Percentiles rank a stretch among this genome's conserved stretches.
Conservation (phyloP, 441 rosid species). For the Syzygium syzygioides region DNA sequence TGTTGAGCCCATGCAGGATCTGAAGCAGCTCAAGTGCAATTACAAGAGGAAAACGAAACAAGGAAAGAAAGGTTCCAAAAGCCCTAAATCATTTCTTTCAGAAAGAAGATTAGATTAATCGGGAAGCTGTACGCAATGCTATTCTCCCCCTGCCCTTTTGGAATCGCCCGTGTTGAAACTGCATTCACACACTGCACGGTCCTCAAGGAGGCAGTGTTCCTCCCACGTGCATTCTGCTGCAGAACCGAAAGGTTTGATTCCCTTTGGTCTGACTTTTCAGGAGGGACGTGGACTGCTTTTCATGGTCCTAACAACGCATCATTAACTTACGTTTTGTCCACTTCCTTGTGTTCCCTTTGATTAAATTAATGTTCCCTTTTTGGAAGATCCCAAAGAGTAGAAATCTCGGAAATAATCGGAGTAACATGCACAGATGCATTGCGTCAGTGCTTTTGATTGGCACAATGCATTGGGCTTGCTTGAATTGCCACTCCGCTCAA, state of each 20-base stretch:
- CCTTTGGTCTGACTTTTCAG: background rate
- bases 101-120: background rate
- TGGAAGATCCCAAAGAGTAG: background rate
- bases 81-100: background rate
- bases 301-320: background rate
- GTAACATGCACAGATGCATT: background rate
- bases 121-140: background rate
- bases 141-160: background rate
- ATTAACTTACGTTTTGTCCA: background rate
- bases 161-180: background rate
- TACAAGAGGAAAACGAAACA: background rate
- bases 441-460: background rate
- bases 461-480: background rate
- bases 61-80: background rate
- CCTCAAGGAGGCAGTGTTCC: background rate
- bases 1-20: background rate
- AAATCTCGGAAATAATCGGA: background rate
- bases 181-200: background rate
- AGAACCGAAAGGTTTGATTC: background rate
- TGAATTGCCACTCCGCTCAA: background rate
- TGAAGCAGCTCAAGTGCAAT: background rate
- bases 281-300: background rate
- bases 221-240: background rate
- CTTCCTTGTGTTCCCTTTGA: background rate
- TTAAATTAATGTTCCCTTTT: background rate